Base-by-base conservation (phyloP, 2,329 filamentous ascomycete species). In the Clarireedia homoeocarpa region DNA sequence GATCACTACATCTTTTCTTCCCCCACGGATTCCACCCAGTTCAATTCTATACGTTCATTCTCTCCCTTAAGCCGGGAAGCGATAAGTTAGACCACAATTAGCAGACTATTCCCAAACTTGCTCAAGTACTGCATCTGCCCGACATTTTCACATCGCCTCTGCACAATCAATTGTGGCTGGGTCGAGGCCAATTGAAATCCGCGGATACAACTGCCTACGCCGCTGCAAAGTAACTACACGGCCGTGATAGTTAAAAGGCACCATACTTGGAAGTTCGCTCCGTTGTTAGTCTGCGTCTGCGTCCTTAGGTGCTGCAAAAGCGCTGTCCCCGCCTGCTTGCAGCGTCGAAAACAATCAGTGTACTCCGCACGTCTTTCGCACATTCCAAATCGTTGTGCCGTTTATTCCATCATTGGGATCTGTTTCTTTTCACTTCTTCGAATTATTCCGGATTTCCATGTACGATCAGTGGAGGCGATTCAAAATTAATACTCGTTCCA, bases 181-280 rank as follows among this genome's bases (percentile, higher is more conserved):
- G 30, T 44, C 39, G 40, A 51, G 39, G 44, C 34, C 30, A 34
- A 34, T 34, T 34, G 30, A 34, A 34, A 34, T 34, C 2, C 30
- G 30, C 30, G 30, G 10, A 34, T 1, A 34, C 10, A 34, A 34
- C 30, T 12, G 30, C 30, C 30, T 34, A 34, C 30, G 30, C 30
- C 12, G 30, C 30, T 12, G 30, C 30, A 34, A 34, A 34, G 10
- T 34, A 34, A 12, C 10, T 34, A 12, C 12, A 34, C 30, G 10
- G 9, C 30, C 30, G 2, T 10, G 7, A 52, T 52, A 52, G 50
- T 44, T 30, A 24, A 24, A 42, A 52, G 39, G 50, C 23, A 52
- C 50, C 50, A 27, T 44, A 44, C 53, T 46, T 44, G 53, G 48
- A 40, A 56, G 53, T 48, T 46, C 39, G 39, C 48, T 36, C 27